Evolutionary conservation across 192 early-diverging fungal species (phyloP).

Genomic region (Phlyctochytrium planicorne): DNA sequence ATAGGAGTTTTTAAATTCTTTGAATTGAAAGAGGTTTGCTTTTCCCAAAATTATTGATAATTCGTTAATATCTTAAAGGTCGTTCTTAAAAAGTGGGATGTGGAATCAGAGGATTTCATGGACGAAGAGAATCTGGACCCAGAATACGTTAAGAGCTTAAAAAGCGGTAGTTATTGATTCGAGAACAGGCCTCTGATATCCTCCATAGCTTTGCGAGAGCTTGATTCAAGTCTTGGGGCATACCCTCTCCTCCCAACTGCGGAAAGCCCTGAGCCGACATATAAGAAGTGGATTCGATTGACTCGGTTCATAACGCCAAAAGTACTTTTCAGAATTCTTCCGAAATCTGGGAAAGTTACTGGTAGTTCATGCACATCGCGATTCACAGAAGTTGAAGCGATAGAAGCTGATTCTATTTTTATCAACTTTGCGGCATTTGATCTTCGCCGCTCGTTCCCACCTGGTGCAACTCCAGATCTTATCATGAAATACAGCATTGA

Average conservation of each 20-base stretch:
- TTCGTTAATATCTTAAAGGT: too few relatives aligned
- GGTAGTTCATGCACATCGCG: slow-evolving; percentile 57
- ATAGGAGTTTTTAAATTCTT: slow-evolving; percentile 80
- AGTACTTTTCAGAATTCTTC: slow-evolving; percentile 48
- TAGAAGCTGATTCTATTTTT: background rate
- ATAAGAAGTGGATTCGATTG: slow-evolving; percentile 74
- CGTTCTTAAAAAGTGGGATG: slow-evolving; percentile 79
- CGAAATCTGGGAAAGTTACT: slow-evolving; percentile 38
- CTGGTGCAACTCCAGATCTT: slow-evolving; percentile 62
- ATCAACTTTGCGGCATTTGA: slow-evolving; percentile 72
- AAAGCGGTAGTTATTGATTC: slow-evolving; percentile 49
- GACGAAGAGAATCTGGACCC: slow-evolving; percentile 55
- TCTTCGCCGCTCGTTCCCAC: slow-evolving; percentile 77
- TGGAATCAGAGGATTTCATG: slow-evolving; percentile 66
- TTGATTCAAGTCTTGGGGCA: slow-evolving; percentile 77
- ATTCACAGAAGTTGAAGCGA: slow-evolving; percentile 54
- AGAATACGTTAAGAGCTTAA: slow-evolving; percentile 63
- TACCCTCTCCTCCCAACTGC: slow-evolving; percentile 67
- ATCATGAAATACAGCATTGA: slow-evolving; percentile 81
- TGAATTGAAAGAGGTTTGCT: slow-evolving; percentile 23
- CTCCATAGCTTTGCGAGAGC: slow-evolving; percentile 61
- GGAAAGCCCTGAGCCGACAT: slow-evolving; percentile 52
- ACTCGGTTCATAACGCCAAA: slow-evolving; percentile 63
- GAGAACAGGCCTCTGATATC: background rate
- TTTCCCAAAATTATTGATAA: slow-evolving; percentile 8